These are phyloP conservation scores for Vigna nakashimae DNA, from an alignment of 306 rosid species.

Conservation along the genomic window DNA sequence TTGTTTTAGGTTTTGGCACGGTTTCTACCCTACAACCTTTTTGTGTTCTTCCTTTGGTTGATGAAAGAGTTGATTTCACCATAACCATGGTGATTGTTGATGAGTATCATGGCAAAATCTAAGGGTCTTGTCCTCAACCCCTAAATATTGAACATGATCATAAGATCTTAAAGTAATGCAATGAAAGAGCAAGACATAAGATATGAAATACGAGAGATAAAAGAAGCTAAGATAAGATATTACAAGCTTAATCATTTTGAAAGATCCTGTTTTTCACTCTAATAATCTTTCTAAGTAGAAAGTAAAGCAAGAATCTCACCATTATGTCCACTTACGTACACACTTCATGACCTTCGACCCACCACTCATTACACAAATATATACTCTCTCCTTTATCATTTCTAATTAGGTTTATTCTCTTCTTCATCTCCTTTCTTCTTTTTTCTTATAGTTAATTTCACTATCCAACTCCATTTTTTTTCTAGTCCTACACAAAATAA, in stretches of 20 bases:
- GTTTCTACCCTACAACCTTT: neutral
- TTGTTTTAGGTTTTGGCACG: neutral
- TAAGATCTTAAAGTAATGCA: conserved; percentile 32
- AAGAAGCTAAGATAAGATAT: conserved; percentile 8
- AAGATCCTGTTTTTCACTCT: conserved; percentile 3
- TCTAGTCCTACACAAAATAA: neutral
- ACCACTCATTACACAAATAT: conserved; percentile 30
- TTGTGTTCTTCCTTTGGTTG: neutral
- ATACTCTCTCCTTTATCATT: conserved; percentile 17
- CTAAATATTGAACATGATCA: conserved; percentile 32
- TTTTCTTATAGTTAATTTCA: neutral
- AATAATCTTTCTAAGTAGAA: neutral
- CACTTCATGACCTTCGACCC: conserved; percentile 27
- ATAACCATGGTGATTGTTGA: conserved; percentile 23
- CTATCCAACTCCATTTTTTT: neutral
- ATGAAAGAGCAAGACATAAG: conserved; percentile 27
- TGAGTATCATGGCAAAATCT: neutral
- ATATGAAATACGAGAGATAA: neutral
- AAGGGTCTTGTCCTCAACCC: neutral
- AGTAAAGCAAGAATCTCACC: conserved; percentile 15
- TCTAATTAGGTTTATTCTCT: neutral
- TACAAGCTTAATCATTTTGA: conserved; percentile 6
- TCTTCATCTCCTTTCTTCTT: neutral
- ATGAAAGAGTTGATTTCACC: conserved; percentile 12
- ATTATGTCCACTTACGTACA: conserved; percentile 25